Percentiles rank a stretch among this genome's conserved stretches.
phyloP scores from a whole-genome alignment of 371 early-diverging fungal genomes.

The Mucor ambiguus region DNA sequence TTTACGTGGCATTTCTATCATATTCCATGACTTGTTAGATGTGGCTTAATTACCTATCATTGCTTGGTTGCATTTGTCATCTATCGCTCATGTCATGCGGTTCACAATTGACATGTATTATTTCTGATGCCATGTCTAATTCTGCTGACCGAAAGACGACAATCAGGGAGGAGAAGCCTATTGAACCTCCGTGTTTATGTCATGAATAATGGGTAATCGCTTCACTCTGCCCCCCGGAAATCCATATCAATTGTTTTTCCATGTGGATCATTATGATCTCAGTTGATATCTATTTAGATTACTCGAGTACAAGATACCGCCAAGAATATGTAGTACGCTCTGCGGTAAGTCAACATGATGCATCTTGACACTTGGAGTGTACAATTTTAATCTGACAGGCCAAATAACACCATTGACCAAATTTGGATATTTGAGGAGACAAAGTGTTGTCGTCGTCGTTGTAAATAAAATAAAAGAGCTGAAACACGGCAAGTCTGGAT shows the following conservation, averaged over 20 bases:
- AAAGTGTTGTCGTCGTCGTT: neutral
- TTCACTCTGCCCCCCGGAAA: neutral
- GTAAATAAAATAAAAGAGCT: neutral
- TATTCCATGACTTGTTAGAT: neutral
- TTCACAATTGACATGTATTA: neutral
- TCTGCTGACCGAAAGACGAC: neutral
- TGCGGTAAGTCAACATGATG: neutral
- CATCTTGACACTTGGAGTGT: neutral
- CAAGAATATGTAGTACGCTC: neutral
- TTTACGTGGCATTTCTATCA: slow-evolving; percentile 2
- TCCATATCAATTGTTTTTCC: slow-evolving; percentile 1
- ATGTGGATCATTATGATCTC: neutral
- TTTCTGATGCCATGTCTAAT: neutral
- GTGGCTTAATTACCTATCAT: neutral
- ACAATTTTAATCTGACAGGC: neutral
- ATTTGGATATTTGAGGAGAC: neutral
- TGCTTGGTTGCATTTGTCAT: neutral
- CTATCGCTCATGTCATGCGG: neutral
- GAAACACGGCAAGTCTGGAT: neutral
- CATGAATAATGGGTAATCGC: neutral
- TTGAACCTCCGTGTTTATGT: neutral
- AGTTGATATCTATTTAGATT: neutral
- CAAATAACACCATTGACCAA: neutral
- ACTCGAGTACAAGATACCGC: neutral
- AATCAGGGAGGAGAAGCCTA: neutral